Evolutionary conservation across 2,329 filamentous ascomycete genomes (phyloP).

Genomic region (Cercospora citrullina): DNA sequence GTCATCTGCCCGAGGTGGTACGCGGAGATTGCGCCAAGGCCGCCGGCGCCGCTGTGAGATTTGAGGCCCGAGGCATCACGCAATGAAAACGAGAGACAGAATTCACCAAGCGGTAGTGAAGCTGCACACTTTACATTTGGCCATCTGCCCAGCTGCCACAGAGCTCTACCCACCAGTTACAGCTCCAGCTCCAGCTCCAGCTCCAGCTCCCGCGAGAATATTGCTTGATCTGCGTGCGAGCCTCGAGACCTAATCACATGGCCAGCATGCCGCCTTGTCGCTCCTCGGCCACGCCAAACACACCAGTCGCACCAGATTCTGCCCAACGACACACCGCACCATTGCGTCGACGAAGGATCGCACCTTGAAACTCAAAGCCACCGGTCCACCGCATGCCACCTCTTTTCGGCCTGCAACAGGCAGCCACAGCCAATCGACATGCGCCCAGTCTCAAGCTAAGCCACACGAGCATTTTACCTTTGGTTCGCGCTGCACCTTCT

Average conservation of each 20-base stretch:
- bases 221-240: not conserved
- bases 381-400: not conserved
- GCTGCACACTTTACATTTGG: too few species aligned
- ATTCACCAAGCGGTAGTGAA: too few species aligned
- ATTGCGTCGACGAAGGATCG: not conserved
- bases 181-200: too few species aligned
- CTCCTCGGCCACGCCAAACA: not conserved
- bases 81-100: too few species aligned
- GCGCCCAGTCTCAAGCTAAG: not conserved
- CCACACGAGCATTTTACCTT: not conserved
- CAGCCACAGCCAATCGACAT: not conserved
- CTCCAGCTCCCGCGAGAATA: not conserved
- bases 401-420: not conserved
- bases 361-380: not conserved
- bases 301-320: not conserved
- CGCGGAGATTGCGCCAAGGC: too few species aligned
- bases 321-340: not conserved
- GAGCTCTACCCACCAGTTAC: too few species aligned
- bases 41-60: too few species aligned
- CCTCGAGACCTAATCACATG: not conserved
- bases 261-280: not conserved
- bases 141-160: too few species aligned
- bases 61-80: too few species aligned
- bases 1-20: too few species aligned
- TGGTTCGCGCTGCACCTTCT: not conserved